A percentile compares a stretch with the other conserved stretches of the same genome.
These are phyloP conservation scores for Hypomyces perniciosus DNA, from an alignment of 2,329 filamentous ascomycete genomes.

Conservation along the genomic window DNA sequence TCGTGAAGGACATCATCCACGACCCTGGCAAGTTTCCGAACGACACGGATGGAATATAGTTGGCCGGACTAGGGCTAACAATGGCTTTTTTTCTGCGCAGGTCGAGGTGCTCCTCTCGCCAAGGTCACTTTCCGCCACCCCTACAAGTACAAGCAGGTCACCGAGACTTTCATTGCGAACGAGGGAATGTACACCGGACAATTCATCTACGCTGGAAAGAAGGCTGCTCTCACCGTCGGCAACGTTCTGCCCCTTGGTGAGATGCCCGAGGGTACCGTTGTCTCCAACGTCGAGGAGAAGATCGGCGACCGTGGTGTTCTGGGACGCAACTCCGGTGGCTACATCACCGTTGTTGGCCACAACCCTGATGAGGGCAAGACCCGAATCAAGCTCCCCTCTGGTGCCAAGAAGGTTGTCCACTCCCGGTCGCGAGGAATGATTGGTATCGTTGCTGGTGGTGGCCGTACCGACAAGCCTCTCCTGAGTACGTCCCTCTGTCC, in stretches of 20 bases:
- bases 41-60: slow-evolving; percentile 16
- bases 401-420: slow-evolving; percentile 98
- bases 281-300: slow-evolving; percentile 99
- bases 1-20: slow-evolving; percentile 99
- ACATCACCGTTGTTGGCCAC: slow-evolving; percentile 96
- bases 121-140: slow-evolving; percentile 96
- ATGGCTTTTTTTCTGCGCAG: slow-evolving; percentile 22
- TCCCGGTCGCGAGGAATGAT: slow-evolving; percentile 95
- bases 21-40: slow-evolving; percentile 62
- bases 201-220: slow-evolving; percentile 99
- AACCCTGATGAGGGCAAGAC: slow-evolving; percentile 99
- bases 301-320: slow-evolving; percentile 92
- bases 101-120: slow-evolving; percentile 92
- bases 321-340: slow-evolving; percentile 97
- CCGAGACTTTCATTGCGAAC: slow-evolving; percentile 99
- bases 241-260: slow-evolving; percentile 93
- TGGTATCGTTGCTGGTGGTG: slow-evolving; percentile 98
- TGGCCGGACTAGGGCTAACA: slow-evolving; percentile 20
- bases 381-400: slow-evolving; percentile 97
- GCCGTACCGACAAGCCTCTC: slow-evolving; percentile 98
- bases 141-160: slow-evolving; percentile 96
- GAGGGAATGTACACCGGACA: slow-evolving; percentile 99
- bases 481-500: slow-evolving; percentile 58
- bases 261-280: slow-evolving; percentile 97
- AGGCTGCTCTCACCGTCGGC: slow-evolving; percentile 91